Evolutionary conservation across 2,329 filamentous ascomycete species (phyloP), one percentile per base, ranked within the genome.

Genomic region (Fusarium chuoi): DNA sequence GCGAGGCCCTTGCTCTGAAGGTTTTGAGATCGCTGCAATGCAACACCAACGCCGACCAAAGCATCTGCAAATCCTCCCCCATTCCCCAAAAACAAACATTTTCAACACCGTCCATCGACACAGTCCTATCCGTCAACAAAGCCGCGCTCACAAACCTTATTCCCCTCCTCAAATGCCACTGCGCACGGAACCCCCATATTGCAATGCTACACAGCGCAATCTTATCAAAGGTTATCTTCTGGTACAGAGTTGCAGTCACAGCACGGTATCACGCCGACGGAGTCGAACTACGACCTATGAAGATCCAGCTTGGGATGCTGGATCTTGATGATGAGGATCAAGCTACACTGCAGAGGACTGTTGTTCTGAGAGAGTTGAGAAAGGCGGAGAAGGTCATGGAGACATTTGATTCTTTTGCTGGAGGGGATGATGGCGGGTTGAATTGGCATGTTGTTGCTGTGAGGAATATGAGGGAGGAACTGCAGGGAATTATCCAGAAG

Each of bases 321-420:
- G 70, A 74, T 15, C 61, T 73, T 9, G 70, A 73, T 0, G 70
- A 71, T 5, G 70, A 73, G 7, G 70, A 74, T 6, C 70, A 73
- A 14, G 70, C 60, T 1, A 74, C 66, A 0, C 46, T 73, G 3
- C 63, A 73, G 5, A 28, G 35, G 1, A 49, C 65, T 17, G 46
- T 73, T 1, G 22, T 73, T 1, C 6, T 74, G 4, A 35, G 70
- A 6, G 70, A 73, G 17, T 7, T 73, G 1, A 54, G 65, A 1
- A 73, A 73, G 36, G 70, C 70, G 0, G 70, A 71, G 5, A 56
- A 62, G 18, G 56, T 71, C 1, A 67, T 73, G 51, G 61, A 67
- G 20, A 56, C 38, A 1, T 73, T 73, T 71, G 70, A 62, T 55
- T 65, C 44, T 46, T 58, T 38, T 14, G 45, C 26, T 28, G 30